Evolutionary conservation across 768 basidiomycete genomes (phyloP).

Genomic region (Termitomyces sp.): DNA sequence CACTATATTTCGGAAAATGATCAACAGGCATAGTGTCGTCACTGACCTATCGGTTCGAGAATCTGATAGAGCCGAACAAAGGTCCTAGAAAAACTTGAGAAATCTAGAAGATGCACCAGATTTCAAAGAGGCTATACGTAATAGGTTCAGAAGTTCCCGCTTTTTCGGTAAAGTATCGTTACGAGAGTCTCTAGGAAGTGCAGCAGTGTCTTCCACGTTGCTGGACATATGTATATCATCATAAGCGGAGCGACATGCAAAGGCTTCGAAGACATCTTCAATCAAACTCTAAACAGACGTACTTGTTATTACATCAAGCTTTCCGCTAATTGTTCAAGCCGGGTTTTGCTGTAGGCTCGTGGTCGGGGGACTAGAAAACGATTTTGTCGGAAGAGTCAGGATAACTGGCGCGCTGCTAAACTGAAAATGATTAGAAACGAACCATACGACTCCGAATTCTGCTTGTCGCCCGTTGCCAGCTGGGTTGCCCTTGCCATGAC

Average conservation of each 20-base stretch:
- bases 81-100: slow-evolving; percentile 9
- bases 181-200: neutral
- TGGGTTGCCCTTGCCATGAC: no score
- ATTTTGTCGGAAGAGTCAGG: neutral
- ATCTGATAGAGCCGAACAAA: neutral
- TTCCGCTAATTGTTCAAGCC: no score
- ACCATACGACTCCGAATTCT: neutral
- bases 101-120: neutral
- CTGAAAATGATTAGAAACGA: no score
- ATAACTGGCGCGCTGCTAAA: neutral
- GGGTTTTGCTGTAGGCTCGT: neutral
- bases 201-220: neutral
- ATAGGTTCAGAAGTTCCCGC: neutral
- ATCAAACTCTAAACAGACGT: neutral
- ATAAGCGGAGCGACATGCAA: neutral
- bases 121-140: neutral
- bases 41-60: neutral
- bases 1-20: slow-evolving; percentile 10
- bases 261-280: neutral
- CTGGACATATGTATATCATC: neutral
- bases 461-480: neutral
- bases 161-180: no score
- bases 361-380: neutral
- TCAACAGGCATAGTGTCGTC: neutral
- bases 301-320: neutral